phyloP scores from a whole-genome alignment of 768 basidiomycete species.

The Epithele typhae region DNA sequence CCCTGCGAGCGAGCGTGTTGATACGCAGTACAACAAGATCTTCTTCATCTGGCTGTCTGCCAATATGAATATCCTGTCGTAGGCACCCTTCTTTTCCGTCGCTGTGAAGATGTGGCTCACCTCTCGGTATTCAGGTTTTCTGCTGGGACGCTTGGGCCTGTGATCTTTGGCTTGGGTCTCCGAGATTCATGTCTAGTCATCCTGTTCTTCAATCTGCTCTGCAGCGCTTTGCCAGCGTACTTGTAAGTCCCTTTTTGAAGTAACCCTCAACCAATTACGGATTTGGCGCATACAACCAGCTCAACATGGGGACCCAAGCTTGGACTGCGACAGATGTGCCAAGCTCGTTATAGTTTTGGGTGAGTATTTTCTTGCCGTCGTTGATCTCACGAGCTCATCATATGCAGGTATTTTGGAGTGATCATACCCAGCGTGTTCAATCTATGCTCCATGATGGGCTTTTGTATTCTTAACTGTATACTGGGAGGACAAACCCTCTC shows the following conservation, averaged over 20 bases:
- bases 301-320: slow-evolving; percentile 74
- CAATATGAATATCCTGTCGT: slow-evolving; percentile 40
- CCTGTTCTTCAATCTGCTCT: slow-evolving; percentile 43
- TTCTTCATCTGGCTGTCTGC: slow-evolving; percentile 39
- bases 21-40: slow-evolving; percentile 35
- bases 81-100: neutral
- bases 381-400: neutral
- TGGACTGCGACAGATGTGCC: slow-evolving; percentile 80
- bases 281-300: neutral
- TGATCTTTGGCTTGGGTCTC: slow-evolving; percentile 38
- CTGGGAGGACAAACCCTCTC: slow-evolving; percentile 59
- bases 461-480: slow-evolving; percentile 55
- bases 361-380: slow-evolving; percentile 34
- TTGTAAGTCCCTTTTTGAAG: slow-evolving; percentile 25
- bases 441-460: slow-evolving; percentile 49
- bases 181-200: slow-evolving; percentile 43
- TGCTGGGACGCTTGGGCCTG: slow-evolving; percentile 43
- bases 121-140: slow-evolving; percentile 32
- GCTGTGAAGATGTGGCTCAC: neutral
- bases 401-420: slow-evolving; percentile 51
- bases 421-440: slow-evolving; percentile 44
- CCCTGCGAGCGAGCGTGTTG: slow-evolving; percentile 28
- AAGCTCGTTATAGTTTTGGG: slow-evolving; percentile 60
- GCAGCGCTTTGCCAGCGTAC: slow-evolving; percentile 39
- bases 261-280: neutral